Percentiles rank a stretch among this genome's conserved stretches.
Evolutionary conservation across 371 early-diverging fungal species (phyloP).

Genomic region (Rhizopus microsporus): DNA sequence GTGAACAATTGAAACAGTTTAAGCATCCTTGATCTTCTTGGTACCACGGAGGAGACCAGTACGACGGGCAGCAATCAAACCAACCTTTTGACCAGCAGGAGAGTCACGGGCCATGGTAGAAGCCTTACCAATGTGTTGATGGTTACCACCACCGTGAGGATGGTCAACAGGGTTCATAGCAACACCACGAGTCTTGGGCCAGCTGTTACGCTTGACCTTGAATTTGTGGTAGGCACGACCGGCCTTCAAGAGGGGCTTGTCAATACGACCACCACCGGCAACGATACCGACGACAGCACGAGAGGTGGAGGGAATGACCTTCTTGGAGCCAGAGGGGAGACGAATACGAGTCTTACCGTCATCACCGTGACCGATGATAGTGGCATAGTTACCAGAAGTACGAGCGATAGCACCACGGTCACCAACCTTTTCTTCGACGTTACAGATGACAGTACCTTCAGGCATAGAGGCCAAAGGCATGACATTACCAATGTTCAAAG

Average conservation of each 20-base stretch:
- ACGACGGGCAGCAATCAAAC: slow-evolving; percentile 97
- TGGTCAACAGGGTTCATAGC: slow-evolving; percentile 99
- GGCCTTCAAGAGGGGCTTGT: slow-evolving; percentile 99
- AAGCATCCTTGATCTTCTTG: slow-evolving; percentile 79
- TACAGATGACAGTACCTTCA: slow-evolving; percentile 99
- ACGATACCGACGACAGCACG: slow-evolving; percentile 99
- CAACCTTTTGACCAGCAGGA: slow-evolving; percentile 98
- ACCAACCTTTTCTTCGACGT: slow-evolving; percentile 96
- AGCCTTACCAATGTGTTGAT: slow-evolving; percentile 99
- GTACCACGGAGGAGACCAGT: slow-evolving; percentile 99
- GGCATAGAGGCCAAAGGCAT: slow-evolving; percentile 96
- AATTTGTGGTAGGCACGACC: slow-evolving; percentile 99
- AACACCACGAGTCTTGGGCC: slow-evolving; percentile 99
- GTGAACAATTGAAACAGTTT: slow-evolving; percentile 7
- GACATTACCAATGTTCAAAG: slow-evolving; percentile 95
- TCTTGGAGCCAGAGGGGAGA: slow-evolving; percentile 98
- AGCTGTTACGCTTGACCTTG: slow-evolving; percentile 98
- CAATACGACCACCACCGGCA: slow-evolving; percentile 99
- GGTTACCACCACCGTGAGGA: slow-evolving; percentile 78
- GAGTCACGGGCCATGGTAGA: slow-evolving; percentile 96
- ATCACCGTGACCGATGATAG: slow-evolving; percentile 99
- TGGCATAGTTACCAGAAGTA: slow-evolving; percentile 98
- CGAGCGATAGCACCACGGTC: slow-evolving; percentile 99
- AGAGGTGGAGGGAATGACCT: slow-evolving; percentile 86
- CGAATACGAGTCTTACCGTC: slow-evolving; percentile 97